These are phyloP conservation scores for Aspergillus spinulosporus DNA, from an alignment of 2,329 filamentous ascomycete genomes.

Conservation along the genomic window DNA sequence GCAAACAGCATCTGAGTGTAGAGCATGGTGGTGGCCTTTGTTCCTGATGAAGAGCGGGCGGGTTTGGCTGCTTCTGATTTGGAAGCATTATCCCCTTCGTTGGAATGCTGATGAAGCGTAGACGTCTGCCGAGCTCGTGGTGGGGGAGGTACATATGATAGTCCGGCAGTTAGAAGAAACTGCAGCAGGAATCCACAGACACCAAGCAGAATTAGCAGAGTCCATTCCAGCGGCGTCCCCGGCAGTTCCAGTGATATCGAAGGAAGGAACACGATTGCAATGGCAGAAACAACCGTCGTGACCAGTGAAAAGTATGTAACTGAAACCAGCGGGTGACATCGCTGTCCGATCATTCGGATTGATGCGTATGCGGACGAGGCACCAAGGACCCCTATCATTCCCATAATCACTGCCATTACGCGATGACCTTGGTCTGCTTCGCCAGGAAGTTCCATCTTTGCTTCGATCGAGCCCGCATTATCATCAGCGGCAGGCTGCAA, in stretches of 20 bases:
- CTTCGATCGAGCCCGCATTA: conserved; percentile 20
- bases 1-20: conserved; percentile 73
- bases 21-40: conserved; percentile 64
- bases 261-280: conserved; percentile 59
- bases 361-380: conserved; percentile 72
- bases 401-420: conserved; percentile 67
- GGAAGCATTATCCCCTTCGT: conserved; percentile 1
- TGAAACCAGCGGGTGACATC: conserved; percentile 77
- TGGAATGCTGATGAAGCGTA: conserved; percentile 2
- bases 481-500: conserved; percentile 9
- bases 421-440: conserved; percentile 62
- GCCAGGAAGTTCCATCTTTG: conserved; percentile 15
- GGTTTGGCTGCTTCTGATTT: conserved; percentile 7
- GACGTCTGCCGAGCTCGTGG: conserved; percentile 1
- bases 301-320: conserved; percentile 80
- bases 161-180: conserved; percentile 75
- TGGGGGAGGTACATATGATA: conserved; percentile 67
- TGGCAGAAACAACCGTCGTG: conserved; percentile 66
- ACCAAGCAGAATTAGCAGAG: conserved; percentile 67
- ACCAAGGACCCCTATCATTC: conserved; percentile 75
- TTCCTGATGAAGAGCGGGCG: conserved; percentile 27
- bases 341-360: conserved; percentile 75
- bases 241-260: conserved; percentile 60
- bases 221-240: conserved; percentile 60
- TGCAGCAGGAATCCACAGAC: conserved; percentile 79